Base-by-base conservation (phyloP, 805 yeast species). In the Candida cerambycidarum region DNA sequence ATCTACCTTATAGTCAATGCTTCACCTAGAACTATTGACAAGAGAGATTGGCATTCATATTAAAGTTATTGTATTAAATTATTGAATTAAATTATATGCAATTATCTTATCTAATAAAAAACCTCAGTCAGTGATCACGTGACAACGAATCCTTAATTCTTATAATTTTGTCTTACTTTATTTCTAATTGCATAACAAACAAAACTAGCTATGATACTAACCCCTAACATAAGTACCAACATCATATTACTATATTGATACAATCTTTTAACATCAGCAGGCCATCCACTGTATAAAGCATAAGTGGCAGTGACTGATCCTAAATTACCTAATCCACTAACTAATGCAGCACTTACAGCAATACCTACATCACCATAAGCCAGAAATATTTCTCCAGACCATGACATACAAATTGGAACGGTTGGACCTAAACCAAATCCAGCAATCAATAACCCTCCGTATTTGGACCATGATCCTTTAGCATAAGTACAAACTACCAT, bases 371-470 rank as follows among this genome's bases (percentile, higher is more conserved):
- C 93, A 19, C 95, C 95, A 56, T 88, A 83, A 36, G 76, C 69
- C 5, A 75, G 76, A 67, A 87, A 83, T 37, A 85, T 83, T 54
- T 85, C 90, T 0, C 90, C 80, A 0, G 89, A 64, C 84, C 86
- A 79, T 1, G 95, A 78, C 95, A 88, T 88, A 54, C 82, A 75
- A 29, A 85, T 87, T 19, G 96, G 96, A 11, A 87, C 95, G 0
- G 96, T 88, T 15, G 96, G 93, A 9, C 96, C 96, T 38, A 88
- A 72, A 0, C 96, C 96, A 52, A 82, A 85, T 0, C 96, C 96
- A 5, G 87, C 81, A 56, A 88, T 80, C 47, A 88, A 70, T 41
- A 88, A 69, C 0, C 96, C 96, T 6, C 80, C 95, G 59, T 86
- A 88, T 53, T 79, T 76, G 44, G 77, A 73, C 96, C 96, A 88